Evolutionary conservation across 2,329 filamentous ascomycete genomes (phyloP), one percentile per base, ranked within the genome.

Genomic region (Orbilia ellipsospora): DNA sequence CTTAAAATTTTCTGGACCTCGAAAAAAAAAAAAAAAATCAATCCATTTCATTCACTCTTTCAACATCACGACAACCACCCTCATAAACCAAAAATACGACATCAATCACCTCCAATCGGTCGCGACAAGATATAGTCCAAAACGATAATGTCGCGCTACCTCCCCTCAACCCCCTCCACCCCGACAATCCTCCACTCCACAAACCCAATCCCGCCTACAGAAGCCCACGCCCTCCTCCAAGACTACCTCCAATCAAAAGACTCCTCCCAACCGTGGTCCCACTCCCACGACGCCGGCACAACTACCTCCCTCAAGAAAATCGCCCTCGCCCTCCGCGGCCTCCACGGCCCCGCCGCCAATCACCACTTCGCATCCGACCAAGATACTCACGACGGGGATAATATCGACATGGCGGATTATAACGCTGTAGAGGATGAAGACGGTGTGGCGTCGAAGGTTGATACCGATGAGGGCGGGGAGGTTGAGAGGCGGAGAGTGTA

Each of bases 171-270:
- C 45, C 20, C 62, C 8, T 36, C 48, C 4, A 36, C 23, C 13
- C 54, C 54, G 7, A 60, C 73, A 28, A 26, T 51, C 31, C 42
- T 78, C 64, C 20, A 63, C 68, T 70, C 73, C 50, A 48, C 74
- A 15, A 1, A 2, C 36, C 48, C 36, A 18, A 57, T 77, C 45
- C 40, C 64, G 12, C 40, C 45, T 1, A 13, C 42, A 4, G 31
- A 67, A 16, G 68, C 77, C 50, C 77, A 78, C 59, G 20, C 50
- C 50, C 56, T 77, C 50, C 74, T 78, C 10, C 52, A 72, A 54
- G 42, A 52, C 40, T 78, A 77, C 62, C 64, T 78, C 42, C 48
- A 60, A 54, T 62, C 67, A 42, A 73, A 56, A 42, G 18, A 45
- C 40, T 60, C 65, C 59, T 76, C 73, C 6, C 64, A 76, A 45